Evolutionary conservation across 2,329 filamentous ascomycete species (phyloP), one percentile per base, ranked within the genome.

Genomic region (Neofusicoccum laricinum): DNA sequence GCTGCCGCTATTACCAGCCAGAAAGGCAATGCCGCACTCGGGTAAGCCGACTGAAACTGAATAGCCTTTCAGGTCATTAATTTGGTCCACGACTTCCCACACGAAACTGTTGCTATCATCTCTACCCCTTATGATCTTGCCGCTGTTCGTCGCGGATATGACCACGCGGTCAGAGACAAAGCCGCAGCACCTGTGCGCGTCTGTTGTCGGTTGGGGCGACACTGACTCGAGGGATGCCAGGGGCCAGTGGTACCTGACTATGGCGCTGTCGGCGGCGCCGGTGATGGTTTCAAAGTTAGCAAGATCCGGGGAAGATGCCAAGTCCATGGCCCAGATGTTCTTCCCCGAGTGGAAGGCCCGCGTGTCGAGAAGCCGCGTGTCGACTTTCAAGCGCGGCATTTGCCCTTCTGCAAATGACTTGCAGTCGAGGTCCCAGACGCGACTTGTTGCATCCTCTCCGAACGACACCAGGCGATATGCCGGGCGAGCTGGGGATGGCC

Each of bases 231-330:
- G 25, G 12, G 45, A 25, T 8, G 21, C 17, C 19, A 45, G 46
- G 30, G 63, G 63, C 63, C 63, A 64, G 10, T 36, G 34, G 34
- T 61, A 65, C 14, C 68, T 66, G 8, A 74, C 74, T 48, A 90
- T 79, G 36, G 83, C 82, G 15, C 93, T 90, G 76, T 99, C 95
- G 11, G 91, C 90, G n/a, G 92, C 95, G 12, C 95, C 95, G 1
- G 91, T 93, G 14, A 63, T 51, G 1, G 72, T 62, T 10, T 66
- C 59, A 65, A 71, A 61, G 12, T 32, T 45, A 30, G 34, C 38
- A n/a, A 12, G n/a, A n/a, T 45, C 45, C 34, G n/a, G 14, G 40
- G 45, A 25, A 45, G 11, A 2, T 7, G 36, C 43, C 6, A 78
- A 65, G 12, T 85, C 86, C 41, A 88, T 82, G 0, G 93, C 88